Evolutionary conservation across 2,329 filamentous ascomycete species (phyloP).

Genomic region (Beauveria brongniartii): DNA sequence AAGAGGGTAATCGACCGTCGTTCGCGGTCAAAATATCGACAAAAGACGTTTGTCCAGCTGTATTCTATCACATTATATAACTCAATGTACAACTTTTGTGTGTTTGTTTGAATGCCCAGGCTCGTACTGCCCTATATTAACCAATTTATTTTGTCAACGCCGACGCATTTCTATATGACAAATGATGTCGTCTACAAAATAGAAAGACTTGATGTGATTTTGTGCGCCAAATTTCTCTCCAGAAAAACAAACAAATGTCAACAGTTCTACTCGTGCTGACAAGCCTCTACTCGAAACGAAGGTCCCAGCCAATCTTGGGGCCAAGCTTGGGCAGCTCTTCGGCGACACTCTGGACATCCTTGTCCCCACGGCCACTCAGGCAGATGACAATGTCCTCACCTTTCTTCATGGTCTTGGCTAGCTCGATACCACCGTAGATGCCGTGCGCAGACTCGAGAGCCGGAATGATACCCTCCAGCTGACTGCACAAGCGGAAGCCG

Average conservation of each 20-base stretch:
- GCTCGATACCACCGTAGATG: slow-evolving; percentile 77
- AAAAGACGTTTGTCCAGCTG: background rate
- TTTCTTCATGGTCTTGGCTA: slow-evolving; percentile 88
- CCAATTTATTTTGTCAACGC: background rate
- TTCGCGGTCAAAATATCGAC: background rate
- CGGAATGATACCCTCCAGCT: slow-evolving; percentile 94
- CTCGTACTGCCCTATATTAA: slow-evolving; percentile 3
- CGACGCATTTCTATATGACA: background rate
- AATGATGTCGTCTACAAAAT: background rate
- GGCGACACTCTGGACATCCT: slow-evolving; percentile 97
- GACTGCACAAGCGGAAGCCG: slow-evolving; percentile 75
- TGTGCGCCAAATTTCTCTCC: background rate
- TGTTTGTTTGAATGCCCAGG: background rate
- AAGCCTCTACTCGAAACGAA: slow-evolving; percentile 45
- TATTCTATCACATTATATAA: slow-evolving; percentile 7
- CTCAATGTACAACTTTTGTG: slow-evolving; percentile 3
- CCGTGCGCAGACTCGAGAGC: slow-evolving; percentile 92
- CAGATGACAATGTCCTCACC: slow-evolving; percentile 90
- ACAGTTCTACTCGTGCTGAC: background rate
- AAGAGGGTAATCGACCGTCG: background rate
- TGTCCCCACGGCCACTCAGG: slow-evolving; percentile 87
- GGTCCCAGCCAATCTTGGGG: slow-evolving; percentile 73
- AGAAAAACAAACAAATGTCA: background rate
- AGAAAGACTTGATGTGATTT: background rate
- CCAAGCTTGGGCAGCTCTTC: slow-evolving; percentile 86